A percentile compares a stretch with the other conserved stretches of the same genome.
These are phyloP conservation scores for Capsella rubella DNA, from an alignment of 441 rosid genomes.

Conservation along the genomic window DNA sequence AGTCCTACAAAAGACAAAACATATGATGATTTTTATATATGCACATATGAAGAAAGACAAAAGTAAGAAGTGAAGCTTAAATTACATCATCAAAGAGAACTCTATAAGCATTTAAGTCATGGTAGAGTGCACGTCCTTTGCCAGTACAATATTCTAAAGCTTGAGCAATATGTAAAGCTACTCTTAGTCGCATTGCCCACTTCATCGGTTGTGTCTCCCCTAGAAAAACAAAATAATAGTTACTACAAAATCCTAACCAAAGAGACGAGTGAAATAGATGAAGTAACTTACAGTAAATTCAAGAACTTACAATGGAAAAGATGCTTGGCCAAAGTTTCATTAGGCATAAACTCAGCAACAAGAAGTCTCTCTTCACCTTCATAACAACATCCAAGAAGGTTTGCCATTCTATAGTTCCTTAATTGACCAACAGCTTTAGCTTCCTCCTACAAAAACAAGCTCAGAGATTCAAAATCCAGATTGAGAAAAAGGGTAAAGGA, in stretches of 20 bases:
- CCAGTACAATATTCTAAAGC: conserved; percentile 86
- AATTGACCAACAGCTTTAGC: conserved; percentile 77
- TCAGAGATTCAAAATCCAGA: conserved; percentile 8
- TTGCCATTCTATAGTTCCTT: conserved; percentile 64
- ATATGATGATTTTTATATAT: conserved; percentile 2
- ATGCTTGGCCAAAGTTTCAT: conserved; percentile 76
- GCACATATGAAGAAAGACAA: conserved; percentile 10
- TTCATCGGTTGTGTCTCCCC: conserved; percentile 97
- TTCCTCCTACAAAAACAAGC: conserved; percentile 54
- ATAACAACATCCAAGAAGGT: conserved; percentile 74
- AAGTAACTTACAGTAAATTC: background rate
- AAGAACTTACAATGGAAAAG: conserved; percentile 68
- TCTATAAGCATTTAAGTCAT: conserved; percentile 92
- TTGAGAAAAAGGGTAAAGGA: conserved; percentile 24
- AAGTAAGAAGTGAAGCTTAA: conserved; percentile 17
- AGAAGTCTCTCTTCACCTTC: conserved; percentile 78
- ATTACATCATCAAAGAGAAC: conserved; percentile 88
- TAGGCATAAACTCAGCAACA: conserved; percentile 73
- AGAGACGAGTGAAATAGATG: background rate
- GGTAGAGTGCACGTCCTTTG: conserved; percentile 90
- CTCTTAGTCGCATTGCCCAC: conserved; percentile 95
- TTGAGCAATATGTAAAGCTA: conserved; percentile 88
- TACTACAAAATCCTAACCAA: background rate
- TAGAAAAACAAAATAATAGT: conserved; percentile 35
- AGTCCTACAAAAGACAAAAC: conserved; percentile 51